Evolutionary conservation across 331 rosid species (phyloP).

Genomic region (Arachis monticola): DNA sequence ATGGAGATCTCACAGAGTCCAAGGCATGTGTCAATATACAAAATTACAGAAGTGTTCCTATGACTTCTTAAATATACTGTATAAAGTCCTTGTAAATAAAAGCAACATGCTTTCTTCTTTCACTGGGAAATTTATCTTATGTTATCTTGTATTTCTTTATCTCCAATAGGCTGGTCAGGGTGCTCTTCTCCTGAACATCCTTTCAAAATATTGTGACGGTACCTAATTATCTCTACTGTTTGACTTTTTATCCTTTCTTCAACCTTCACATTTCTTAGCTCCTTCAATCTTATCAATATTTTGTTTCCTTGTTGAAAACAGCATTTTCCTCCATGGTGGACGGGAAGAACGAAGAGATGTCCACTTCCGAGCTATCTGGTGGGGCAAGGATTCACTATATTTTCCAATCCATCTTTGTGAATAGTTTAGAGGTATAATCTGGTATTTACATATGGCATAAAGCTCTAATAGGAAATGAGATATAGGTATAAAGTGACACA

Average conservation of each 20-base stretch:
- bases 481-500: not conserved
- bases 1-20: slow-evolving; percentile 90
- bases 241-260: slow-evolving; percentile 5
- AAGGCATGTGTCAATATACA: slow-evolving; percentile 62
- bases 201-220: slow-evolving; percentile 93
- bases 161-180: slow-evolving; percentile 89
- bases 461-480: not conserved
- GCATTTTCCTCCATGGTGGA: slow-evolving; percentile 94
- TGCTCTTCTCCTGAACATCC: slow-evolving; percentile 89
- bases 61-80: slow-evolving; percentile 17
- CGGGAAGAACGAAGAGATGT: slow-evolving; percentile 90
- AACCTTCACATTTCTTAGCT: slow-evolving; percentile 1
- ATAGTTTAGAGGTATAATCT: slow-evolving; percentile 75
- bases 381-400: slow-evolving; percentile 97
- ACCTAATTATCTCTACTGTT: slow-evolving; percentile 29
- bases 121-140: slow-evolving; percentile 19
- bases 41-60: slow-evolving; percentile 2
- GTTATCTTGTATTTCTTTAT: slow-evolving; percentile 26
- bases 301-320: slow-evolving; percentile 48
- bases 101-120: slow-evolving; percentile 11
- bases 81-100: slow-evolving; percentile 29
- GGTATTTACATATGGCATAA: not conserved
- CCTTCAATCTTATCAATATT: slow-evolving; percentile 19
- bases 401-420: slow-evolving; percentile 90
- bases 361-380: slow-evolving; percentile 88